A percentile compares a stretch with the other conserved stretches of the same genome.
Evolutionary conservation across 495 filamentous ascomycete species (phyloP).

Genomic region (Cryomyces antarcticus): DNA sequence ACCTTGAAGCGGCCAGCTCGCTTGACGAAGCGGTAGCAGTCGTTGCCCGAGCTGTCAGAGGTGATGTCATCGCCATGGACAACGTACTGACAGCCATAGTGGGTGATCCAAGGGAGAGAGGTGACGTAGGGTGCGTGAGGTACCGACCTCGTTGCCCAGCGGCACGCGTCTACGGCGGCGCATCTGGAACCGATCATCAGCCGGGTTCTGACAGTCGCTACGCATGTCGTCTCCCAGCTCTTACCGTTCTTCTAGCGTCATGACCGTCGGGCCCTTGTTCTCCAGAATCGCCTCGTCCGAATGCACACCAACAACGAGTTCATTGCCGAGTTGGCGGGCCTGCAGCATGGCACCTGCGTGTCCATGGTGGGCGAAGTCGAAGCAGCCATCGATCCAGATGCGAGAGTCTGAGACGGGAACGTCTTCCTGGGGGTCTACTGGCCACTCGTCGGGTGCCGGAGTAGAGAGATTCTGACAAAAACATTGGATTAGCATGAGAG

Average conservation of each 20-base stretch:
- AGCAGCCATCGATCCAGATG: constrained; percentile 97
- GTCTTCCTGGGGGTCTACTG: constrained; percentile 45
- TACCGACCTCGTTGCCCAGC: constrained; percentile 73
- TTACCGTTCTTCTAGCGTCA: constrained; percentile 77
- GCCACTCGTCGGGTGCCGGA: constrained; percentile 35
- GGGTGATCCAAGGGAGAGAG: constrained; percentile 74
- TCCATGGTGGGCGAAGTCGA: constrained; percentile 96
- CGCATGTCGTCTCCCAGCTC: background rate
- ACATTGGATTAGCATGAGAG: no score
- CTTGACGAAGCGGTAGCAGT: constrained; percentile 96
- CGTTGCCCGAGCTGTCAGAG: constrained; percentile 64
- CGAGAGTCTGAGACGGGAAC: constrained; percentile 41
- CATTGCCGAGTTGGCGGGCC: constrained; percentile 64
- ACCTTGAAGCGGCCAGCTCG: constrained; percentile 77
- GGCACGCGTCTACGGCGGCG: constrained; percentile 77
- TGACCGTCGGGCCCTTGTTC: constrained; percentile 96
- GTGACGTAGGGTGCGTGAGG: constrained; percentile 90
- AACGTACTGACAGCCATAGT: constrained; percentile 81
- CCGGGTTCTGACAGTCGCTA: no score
- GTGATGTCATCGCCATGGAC: constrained; percentile 87
- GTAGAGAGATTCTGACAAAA: no score
- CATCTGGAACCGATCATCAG: constrained; percentile 23
- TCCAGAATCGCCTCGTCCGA: constrained; percentile 85
- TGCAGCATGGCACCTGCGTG: constrained; percentile 96
- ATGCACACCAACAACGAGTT: constrained; percentile 81